Percentiles rank a stretch among this genome's conserved stretches.
These are phyloP conservation scores for Tillandsia fasciculata DNA, from an alignment of 176 grass and related monocot genomes.

Conservation along the genomic window DNA sequence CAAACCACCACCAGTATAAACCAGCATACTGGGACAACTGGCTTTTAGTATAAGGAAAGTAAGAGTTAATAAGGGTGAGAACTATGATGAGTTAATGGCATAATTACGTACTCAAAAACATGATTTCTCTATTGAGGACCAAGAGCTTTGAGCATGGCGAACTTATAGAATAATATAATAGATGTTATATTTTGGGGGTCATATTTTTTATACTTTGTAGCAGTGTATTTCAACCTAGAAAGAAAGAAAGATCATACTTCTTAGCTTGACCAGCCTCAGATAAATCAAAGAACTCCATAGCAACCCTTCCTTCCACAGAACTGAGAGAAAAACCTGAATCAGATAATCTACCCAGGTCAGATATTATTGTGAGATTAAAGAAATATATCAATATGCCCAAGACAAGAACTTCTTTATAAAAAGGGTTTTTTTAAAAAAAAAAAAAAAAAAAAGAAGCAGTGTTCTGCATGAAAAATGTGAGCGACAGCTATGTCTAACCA, in stretches of 20 bases:
- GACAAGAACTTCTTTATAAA: not conserved
- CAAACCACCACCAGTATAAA: no score
- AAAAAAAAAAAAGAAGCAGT: not conserved
- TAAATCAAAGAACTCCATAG: slow-evolving; percentile 97
- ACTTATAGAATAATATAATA: not conserved
- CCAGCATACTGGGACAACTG: no score
- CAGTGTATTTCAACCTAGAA: not conserved
- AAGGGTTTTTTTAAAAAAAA: not conserved
- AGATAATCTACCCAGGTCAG: slow-evolving; percentile 20
- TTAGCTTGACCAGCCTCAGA: slow-evolving; percentile 81
- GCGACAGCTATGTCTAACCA: not conserved
- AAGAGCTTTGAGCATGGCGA: not conserved
- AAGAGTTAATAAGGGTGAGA: no score
- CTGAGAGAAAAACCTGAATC: slow-evolving; percentile 85
- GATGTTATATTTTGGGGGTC: not conserved
- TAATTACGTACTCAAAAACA: no score
- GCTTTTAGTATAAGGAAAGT: no score
- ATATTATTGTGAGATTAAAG: not conserved
- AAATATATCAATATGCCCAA: not conserved
- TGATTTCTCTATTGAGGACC: no score
- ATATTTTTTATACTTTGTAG: not conserved
- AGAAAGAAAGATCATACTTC: slow-evolving; percentile 53
- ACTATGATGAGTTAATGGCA: no score
- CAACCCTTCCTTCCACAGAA: slow-evolving; percentile 89
- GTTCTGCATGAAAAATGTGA: not conserved